Evolutionary conservation across 164 flowering plant genomes (phyloP), one percentile per base, ranked within the genome.

Genomic region (Amborella trichopoda): DNA sequence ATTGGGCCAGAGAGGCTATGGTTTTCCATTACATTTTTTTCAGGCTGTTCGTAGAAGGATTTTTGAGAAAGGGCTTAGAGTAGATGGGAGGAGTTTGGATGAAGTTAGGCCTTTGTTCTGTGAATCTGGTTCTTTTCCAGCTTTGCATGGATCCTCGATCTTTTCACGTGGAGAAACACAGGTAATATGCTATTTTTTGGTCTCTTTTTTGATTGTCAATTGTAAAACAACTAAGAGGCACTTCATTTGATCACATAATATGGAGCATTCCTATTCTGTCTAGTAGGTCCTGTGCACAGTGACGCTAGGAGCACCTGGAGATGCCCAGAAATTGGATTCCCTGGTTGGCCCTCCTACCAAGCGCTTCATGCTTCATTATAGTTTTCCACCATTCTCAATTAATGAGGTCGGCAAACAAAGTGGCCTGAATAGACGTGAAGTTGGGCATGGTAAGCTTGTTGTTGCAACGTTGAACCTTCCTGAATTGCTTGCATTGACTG

Each of bases 331-430:
- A 17, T 64, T 91, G 67, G 88, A 76, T 4, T 87, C 99, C 48
- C 26, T 91, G 24, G 95, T 91, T 55, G 95, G 96, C 26, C 90
- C 95, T 4, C 64, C 99, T 24, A 69, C 61, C 20, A 91, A 91
- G 66, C 85, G 90, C 41, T 91, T 91, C 72, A 91, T 91, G 99
- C 99, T 91, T 67, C 99, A 91, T 54, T 91, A 91, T 53, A 82
- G 80, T 66, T 91, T 91, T 58, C 99, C 99, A 20, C 96, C 99
- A 48, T 91, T 69, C 58, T 84, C 80, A 19, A 91, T 78, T 36
- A 87, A 91, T 78, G 99, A 91, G 75, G 90, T 91, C 53, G 96
- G 88, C 20, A 87, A 87, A 76, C 68, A 81, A 63, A 71, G 50
- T 72, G 95, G 95, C 54, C 55, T 91, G 45, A 91, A 87, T 55